These are phyloP conservation scores for Pseudofabraea citricarpa DNA, from an alignment of 2,329 filamentous ascomycete genomes.

Conservation along the genomic window DNA sequence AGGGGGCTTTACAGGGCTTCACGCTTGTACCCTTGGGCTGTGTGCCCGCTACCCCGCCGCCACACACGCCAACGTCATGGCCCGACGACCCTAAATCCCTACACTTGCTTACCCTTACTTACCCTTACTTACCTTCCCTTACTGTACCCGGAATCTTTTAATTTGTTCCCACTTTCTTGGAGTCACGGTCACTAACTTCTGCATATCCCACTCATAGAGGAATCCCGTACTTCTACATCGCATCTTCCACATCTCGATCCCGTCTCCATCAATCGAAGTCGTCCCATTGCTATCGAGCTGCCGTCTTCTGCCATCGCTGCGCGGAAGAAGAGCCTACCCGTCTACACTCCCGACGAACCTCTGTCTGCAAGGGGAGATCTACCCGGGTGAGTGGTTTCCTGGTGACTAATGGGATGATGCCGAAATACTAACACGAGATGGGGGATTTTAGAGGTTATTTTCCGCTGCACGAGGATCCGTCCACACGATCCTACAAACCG, in stretches of 20 bases:
- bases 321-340: constrained; percentile 36
- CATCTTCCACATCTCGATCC: constrained; percentile 1
- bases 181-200: too few relatives aligned
- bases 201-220: not conserved
- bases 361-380: constrained; percentile 55
- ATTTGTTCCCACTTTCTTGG: too few relatives aligned
- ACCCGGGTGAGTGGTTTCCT: constrained; percentile 43
- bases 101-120: too few relatives aligned
- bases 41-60: too few relatives aligned
- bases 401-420: not conserved
- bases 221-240: constrained; percentile 1
- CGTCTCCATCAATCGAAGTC: constrained; percentile 29
- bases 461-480: constrained; percentile 52
- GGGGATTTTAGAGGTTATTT: constrained; percentile 52
- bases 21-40: too few relatives aligned
- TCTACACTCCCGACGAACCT: constrained; percentile 7
- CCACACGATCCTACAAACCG: constrained; percentile 31
- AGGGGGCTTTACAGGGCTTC: too few relatives aligned
- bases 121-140: too few relatives aligned
- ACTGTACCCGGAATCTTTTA: too few relatives aligned
- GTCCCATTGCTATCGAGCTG: constrained; percentile 46
- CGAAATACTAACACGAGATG: too few relatives aligned
- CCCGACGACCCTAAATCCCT: too few relatives aligned
- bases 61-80: too few relatives aligned
- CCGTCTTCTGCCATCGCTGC: constrained; percentile 18